Percentiles rank a stretch among this genome's conserved stretches.
These are phyloP conservation scores for Penicillium steckii DNA, from an alignment of 495 filamentous ascomycete genomes.

Conservation along the genomic window DNA sequence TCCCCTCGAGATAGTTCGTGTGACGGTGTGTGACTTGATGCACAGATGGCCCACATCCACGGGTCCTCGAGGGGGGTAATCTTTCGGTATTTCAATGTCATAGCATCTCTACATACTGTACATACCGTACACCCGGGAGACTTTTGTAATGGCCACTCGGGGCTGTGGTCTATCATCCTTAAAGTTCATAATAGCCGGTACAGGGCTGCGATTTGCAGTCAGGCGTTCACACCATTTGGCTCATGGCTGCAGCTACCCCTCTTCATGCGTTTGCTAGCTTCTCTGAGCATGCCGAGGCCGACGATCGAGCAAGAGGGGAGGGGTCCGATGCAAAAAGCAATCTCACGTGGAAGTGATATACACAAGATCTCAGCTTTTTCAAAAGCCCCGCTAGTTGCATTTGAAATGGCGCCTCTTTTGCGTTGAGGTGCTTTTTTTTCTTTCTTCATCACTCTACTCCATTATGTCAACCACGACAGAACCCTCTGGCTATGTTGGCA, in stretches of 20 bases:
- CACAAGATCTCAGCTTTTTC: not conserved
- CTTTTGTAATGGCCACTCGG: not conserved
- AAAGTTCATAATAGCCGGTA: not conserved
- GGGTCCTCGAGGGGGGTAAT: not conserved
- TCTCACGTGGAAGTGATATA: slow-evolving; percentile 1
- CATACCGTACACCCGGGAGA: too few relatives aligned
- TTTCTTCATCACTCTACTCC: not conserved
- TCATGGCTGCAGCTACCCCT: not conserved
- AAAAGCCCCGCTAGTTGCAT: not conserved
- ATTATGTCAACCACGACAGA: slow-evolving; percentile 2
- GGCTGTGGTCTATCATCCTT: not conserved
- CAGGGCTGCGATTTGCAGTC: not conserved
- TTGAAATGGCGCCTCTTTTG: not conserved
- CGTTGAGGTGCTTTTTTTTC: not conserved
- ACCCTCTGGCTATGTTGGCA: slow-evolving; percentile 13
- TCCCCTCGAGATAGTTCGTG: not conserved
- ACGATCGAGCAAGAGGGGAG: not conserved
- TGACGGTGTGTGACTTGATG: not conserved
- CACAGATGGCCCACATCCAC: not conserved
- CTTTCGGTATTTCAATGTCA: not conserved
- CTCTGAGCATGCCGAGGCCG: not conserved
- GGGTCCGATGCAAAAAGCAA: not conserved
- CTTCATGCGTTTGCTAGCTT: not conserved
- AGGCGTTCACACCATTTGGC: not conserved
- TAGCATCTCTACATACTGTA: too few relatives aligned